Conservation (phyloP, 768 basidiomycete genomes). For the Clavaria fumosa region DNA sequence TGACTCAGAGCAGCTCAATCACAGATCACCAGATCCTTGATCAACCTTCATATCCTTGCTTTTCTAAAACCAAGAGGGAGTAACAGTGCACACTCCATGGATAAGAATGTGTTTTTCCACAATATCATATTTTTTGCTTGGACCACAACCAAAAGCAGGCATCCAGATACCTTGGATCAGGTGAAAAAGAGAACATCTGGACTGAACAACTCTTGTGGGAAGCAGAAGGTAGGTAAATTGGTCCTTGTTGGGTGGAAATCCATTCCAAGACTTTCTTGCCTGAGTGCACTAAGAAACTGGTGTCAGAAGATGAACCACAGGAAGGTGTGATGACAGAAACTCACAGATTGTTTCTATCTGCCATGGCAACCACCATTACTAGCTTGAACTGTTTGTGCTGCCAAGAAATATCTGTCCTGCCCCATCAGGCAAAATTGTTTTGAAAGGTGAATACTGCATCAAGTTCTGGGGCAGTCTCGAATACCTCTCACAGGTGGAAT, state of each 20-base stretch:
- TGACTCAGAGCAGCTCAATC: no score
- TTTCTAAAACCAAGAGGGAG: slow-evolving; percentile 8
- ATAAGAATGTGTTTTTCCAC: slow-evolving; percentile 3
- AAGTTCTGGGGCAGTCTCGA: background rate
- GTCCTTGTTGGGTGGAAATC: slow-evolving; percentile 3
- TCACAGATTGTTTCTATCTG: background rate
- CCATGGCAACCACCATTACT: slow-evolving; percentile 1
- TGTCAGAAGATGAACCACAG: slow-evolving; percentile 6
- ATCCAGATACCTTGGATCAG: slow-evolving; percentile 3
- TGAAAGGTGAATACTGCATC: background rate
- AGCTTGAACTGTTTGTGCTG: slow-evolving; percentile 6
- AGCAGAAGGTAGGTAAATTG: slow-evolving; percentile 6
- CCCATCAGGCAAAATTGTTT: slow-evolving; percentile 2
- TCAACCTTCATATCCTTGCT: slow-evolving; percentile 5
- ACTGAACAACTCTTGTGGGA: slow-evolving; percentile 5
- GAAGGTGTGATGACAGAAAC: slow-evolving; percentile 6
- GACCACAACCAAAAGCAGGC: slow-evolving; percentile 3
- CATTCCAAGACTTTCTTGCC: slow-evolving; percentile 7
- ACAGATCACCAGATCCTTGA: no score
- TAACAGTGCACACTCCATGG: slow-evolving; percentile 5
- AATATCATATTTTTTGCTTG: slow-evolving; percentile 1
- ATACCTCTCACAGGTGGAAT: background rate
- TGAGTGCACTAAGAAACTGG: slow-evolving; percentile 2
- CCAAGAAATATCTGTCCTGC: slow-evolving; percentile 4
- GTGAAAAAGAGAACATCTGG: slow-evolving; percentile 6